Evolutionary conservation across 768 basidiomycete species (phyloP), one percentile per base, ranked within the genome.

Genomic region (Mycena kentingensis): DNA sequence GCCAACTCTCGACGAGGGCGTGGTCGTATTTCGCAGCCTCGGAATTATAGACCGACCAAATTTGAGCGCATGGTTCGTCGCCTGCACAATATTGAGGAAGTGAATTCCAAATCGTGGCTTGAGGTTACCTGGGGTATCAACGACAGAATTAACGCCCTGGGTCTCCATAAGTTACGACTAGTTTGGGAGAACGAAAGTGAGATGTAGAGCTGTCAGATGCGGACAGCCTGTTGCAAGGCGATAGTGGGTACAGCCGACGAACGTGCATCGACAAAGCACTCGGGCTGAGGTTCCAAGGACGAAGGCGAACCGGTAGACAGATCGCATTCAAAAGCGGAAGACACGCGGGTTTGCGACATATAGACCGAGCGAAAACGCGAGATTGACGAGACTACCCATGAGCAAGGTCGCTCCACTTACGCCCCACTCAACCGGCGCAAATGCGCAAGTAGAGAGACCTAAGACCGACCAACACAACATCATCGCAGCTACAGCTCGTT

Each of bases 401-500:
- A 70, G 34, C 44, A 68, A 18, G 5, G 70, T 71, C 13, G 70
- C 69, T 34, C 65, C 68, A 11, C 65, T 68, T 19, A 70, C 47
- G 2, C 49, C 55, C 61, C 60, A 60, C 16, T 43, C 51, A 12
- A 41, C 55, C 0, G 65, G 63, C 1, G 64, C 62, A 45, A 52
- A 31, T 2, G 36, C 35, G 38, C 69, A 71, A 0, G 70, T 68
- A n/a, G 65, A 37, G 25, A 69, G 52, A 2, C 58, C 60, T 12
- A 69, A 51, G 21, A 62, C 37, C 1, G 65, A 63, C 68, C 63
- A 68, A 1, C 65, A 57, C 0, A 60, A 35, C 44, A 65, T 66
- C 67, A 68, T 69, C 27, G 65, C 64, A 32, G 70, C 70, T 70
- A 25, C 15, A 31, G n/a, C 27, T 27, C 6, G 43, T 26, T 27